phyloP scores from a whole-genome alignment of 257 asterid species.

The Nicotiana undulata region DNA sequence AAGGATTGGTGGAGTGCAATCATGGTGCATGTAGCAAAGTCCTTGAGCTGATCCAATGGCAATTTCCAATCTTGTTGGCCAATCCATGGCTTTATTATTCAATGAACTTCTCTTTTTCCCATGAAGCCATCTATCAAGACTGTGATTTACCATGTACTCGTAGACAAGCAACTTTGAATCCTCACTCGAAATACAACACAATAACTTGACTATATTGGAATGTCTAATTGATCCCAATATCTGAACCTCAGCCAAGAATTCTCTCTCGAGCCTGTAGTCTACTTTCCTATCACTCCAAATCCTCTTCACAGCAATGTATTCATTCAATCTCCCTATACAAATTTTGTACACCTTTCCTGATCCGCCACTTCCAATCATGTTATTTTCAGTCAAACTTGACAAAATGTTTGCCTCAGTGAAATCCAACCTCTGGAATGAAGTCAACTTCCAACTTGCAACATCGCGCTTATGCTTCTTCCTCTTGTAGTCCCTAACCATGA shows the following conservation, averaged over 20 bases:
- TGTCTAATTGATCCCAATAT: conserved; percentile 54
- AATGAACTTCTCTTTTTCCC: conserved; percentile 13
- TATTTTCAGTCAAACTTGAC: conserved; percentile 39
- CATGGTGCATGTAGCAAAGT: conserved; percentile 65
- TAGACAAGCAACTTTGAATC: conserved; percentile 51
- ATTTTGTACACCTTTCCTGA: conserved; percentile 54
- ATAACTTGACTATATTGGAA: conserved; percentile 51
- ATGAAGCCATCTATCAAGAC: conserved; percentile 60
- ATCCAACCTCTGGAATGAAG: conserved; percentile 64
- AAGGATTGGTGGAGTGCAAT: conserved; percentile 46
- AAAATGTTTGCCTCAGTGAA: conserved; percentile 39
- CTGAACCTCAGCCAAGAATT: conserved; percentile 55
- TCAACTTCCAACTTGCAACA: conserved; percentile 60
- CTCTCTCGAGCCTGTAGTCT: conserved; percentile 37
- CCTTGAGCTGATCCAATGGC: conserved; percentile 69
- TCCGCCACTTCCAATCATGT: conserved; percentile 58
- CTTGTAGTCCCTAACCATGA: conserved; percentile 38
- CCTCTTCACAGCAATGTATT: conserved; percentile 45
- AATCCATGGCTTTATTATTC: conserved; percentile 24
- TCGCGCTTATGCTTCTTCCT: conserved; percentile 50
- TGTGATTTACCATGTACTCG: conserved; percentile 47
- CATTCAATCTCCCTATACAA: conserved; percentile 20
- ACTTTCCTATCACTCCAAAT: conserved; percentile 30
- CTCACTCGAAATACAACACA: conserved; percentile 48
- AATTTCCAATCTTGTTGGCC: conserved; percentile 56